Evolutionary conservation across 2,329 filamentous ascomycete genomes (phyloP).

Genomic region (Talaromyces sp.): DNA sequence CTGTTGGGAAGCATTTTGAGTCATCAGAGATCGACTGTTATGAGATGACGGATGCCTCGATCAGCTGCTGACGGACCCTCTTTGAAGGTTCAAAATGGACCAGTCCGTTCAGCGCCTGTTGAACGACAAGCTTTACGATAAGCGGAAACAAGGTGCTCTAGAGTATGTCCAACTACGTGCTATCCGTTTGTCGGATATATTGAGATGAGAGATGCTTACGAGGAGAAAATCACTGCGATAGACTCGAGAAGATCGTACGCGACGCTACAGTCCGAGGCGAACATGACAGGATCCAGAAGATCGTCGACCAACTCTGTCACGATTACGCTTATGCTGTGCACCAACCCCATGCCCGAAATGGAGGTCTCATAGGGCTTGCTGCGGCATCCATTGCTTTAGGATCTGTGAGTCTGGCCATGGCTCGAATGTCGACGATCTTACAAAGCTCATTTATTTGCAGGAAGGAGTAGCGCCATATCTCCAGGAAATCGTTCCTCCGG

Average conservation of each 20-base stretch:
- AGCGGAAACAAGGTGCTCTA: constrained; percentile 90
- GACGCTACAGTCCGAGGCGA: constrained; percentile 74
- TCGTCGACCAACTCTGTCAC: constrained; percentile 93
- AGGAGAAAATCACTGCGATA: constrained; percentile 32
- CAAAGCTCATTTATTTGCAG: not conserved
- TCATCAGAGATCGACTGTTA: not conserved
- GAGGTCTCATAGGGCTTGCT: constrained; percentile 89
- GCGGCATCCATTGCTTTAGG: constrained; percentile 94
- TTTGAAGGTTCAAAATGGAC: constrained; percentile 60
- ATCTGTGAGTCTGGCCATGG: constrained; percentile 57
- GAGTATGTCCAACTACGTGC: constrained; percentile 58
- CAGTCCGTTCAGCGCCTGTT: constrained; percentile 80
- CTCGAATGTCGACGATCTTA: not conserved
- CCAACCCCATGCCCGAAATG: constrained; percentile 92
- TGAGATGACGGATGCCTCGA: not conserved
- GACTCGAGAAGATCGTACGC: constrained; percentile 84
- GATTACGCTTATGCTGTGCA: constrained; percentile 97
- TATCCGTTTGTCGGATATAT: not conserved
- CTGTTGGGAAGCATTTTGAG: not conserved
- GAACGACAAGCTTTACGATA: constrained; percentile 98
- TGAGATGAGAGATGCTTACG: constrained; percentile 4
- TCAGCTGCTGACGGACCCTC: not conserved
- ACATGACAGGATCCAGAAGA: constrained; percentile 72
- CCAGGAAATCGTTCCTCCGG: constrained; percentile 89
- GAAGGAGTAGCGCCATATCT: constrained; percentile 90